A percentile compares a stretch with the other conserved stretches of the same genome.
These are phyloP conservation scores for Trichoderma sp. DNA, from an alignment of 2,329 filamentous ascomycete genomes.

Conservation along the genomic window DNA sequence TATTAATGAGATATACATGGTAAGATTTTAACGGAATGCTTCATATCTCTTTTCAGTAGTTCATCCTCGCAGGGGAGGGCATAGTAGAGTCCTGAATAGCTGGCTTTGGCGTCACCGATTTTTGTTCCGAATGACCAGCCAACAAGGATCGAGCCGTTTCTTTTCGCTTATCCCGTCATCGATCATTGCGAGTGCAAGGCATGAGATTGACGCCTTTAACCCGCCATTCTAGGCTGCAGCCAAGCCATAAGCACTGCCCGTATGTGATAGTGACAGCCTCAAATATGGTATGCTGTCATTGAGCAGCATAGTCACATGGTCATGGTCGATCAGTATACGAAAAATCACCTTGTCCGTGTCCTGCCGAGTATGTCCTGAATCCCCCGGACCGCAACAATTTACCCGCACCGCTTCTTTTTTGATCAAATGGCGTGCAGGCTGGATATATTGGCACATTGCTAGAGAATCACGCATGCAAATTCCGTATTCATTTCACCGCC, in stretches of 20 bases:
- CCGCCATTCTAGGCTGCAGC: neutral
- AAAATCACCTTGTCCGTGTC: conserved; percentile 1
- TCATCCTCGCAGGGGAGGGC: neutral
- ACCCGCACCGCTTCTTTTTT: neutral
- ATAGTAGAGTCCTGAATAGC: neutral
- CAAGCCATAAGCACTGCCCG: neutral
- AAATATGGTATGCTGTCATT: neutral
- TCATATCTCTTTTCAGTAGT: no score
- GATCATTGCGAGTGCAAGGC: neutral
- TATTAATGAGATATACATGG: no score
- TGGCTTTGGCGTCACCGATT: neutral
- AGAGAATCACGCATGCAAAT: no score
- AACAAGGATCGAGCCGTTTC: neutral
- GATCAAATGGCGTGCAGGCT: neutral
- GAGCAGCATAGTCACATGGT: neutral
- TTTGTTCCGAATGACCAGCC: neutral
- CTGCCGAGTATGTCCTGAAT: neutral
- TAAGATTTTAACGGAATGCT: no score
- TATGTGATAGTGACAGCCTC: neutral
- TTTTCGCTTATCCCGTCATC: conserved; percentile 20
- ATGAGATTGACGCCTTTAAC: neutral
- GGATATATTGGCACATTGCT: no score
- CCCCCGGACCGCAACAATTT: neutral
- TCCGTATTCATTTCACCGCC: conserved; percentile 4
- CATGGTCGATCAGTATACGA: neutral